Percentiles rank a stretch among this genome's conserved stretches.
These are phyloP conservation scores for Acer negundo DNA, from an alignment of 345 rosid genomes.

Conservation along the genomic window DNA sequence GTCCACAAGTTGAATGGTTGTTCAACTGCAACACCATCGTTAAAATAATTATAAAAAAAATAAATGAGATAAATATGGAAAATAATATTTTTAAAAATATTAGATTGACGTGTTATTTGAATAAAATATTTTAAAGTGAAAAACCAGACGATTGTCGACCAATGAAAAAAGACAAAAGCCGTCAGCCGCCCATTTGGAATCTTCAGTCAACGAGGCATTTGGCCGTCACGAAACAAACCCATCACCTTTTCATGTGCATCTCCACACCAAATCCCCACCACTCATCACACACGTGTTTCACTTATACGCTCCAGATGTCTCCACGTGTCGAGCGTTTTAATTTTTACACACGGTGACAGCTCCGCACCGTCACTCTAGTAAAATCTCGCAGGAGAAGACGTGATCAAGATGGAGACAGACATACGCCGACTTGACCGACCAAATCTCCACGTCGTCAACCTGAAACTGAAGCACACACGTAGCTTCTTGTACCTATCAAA, in stretches of 20 bases:
- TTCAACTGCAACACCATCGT: background rate
- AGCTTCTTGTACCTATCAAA: constrained; percentile 5
- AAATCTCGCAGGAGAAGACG: constrained; percentile 6
- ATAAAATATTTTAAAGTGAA: background rate
- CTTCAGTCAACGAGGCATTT: constrained; percentile 15
- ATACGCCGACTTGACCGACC: constrained; percentile 46
- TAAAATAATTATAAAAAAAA: background rate
- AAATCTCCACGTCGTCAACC: constrained; percentile 39
- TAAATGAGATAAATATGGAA: background rate
- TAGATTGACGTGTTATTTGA: constrained; percentile 11
- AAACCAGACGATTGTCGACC: background rate
- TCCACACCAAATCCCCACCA: constrained; percentile 3
- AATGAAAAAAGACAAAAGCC: background rate
- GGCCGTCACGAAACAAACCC: background rate
- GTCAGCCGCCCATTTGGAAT: constrained; percentile 28
- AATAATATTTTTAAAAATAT: background rate
- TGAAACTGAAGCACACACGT: constrained; percentile 18
- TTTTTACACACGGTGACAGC: background rate
- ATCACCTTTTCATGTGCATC: background rate
- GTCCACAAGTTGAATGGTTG: background rate
- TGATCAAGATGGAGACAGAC: constrained; percentile 13
- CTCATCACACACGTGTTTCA: background rate
- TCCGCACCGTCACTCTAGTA: background rate
- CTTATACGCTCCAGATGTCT: rapidly evolving
- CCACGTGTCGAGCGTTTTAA: background rate